Conservation (phyloP, 257 asterid species). For the Cordia subcordata region DNA sequence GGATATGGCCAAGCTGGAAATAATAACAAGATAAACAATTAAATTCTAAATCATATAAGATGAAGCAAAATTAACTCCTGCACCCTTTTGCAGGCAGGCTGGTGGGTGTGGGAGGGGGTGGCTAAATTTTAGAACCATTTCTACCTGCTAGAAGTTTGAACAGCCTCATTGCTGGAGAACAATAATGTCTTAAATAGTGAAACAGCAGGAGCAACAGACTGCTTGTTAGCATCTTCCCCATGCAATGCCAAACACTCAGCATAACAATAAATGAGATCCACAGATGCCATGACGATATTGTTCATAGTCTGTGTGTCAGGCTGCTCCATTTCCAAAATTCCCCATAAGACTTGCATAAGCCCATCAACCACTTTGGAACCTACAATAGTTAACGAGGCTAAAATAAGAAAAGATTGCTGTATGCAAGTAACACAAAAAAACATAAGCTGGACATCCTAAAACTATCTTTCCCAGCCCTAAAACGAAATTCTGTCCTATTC, state of each 20-base stretch:
- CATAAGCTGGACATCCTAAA: no score
- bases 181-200: conserved; percentile 69
- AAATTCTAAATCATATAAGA: conserved; percentile 6
- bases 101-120: no score
- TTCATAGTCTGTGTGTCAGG: conserved; percentile 92
- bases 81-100: no score
- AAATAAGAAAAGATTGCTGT: not conserved
- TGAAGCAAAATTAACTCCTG: not conserved
- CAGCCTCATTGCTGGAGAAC: conserved; percentile 84
- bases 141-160: conserved; percentile 99
- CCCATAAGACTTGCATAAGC: conserved; percentile 97
- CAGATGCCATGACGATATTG: conserved; percentile 83
- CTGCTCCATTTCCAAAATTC: conserved; percentile 93
- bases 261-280: conserved; percentile 85
- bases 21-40: conserved; percentile 20
- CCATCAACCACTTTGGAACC: conserved; percentile 94
- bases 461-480: no score
- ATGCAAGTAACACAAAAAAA: not conserved
- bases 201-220: conserved; percentile 84
- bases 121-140: conserved; percentile 5
- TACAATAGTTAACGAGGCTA: conserved; percentile 24
- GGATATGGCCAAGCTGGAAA: conserved; percentile 94
- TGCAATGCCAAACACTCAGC: conserved; percentile 91
- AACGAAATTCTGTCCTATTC: no score
- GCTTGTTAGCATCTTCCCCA: conserved; percentile 57